phyloP scores from a whole-genome alignment of 2,329 filamentous ascomycete species.

The Penicillium frequentans region DNA sequence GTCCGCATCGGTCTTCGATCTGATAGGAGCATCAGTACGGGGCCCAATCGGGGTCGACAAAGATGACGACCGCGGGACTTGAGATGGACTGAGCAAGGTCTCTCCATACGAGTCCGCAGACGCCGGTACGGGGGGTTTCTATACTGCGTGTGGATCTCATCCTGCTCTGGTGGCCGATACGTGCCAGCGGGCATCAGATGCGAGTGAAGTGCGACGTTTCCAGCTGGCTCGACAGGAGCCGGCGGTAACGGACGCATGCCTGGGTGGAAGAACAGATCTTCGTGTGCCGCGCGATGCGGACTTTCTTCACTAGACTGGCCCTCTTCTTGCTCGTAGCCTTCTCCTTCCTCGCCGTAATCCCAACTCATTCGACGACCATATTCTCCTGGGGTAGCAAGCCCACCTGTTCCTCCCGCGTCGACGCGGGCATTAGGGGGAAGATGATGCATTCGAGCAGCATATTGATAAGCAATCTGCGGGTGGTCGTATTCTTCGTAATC shows the following conservation, averaged over 20 bases:
- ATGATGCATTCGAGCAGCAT: slow-evolving; percentile 58
- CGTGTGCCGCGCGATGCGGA: slow-evolving; percentile 70
- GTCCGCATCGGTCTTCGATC: slow-evolving; percentile 93
- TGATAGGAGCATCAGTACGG: slow-evolving; percentile 74
- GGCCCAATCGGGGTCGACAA: slow-evolving; percentile 78
- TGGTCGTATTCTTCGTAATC: slow-evolving; percentile 38
- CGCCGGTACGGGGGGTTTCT: slow-evolving; percentile 36
- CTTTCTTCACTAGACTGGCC: slow-evolving; percentile 61
- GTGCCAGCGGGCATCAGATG: slow-evolving; percentile 57
- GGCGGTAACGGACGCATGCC: slow-evolving; percentile 67
- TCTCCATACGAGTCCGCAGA: slow-evolving; percentile 55
- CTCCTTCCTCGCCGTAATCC: slow-evolving; percentile 90
- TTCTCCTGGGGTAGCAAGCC: slow-evolving; percentile 71
- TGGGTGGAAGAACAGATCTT: slow-evolving; percentile 92
- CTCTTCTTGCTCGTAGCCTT: slow-evolving; percentile 53
- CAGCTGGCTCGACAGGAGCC: slow-evolving; percentile 59
- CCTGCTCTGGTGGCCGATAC: slow-evolving; percentile 55
- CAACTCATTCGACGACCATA: slow-evolving; percentile 73
- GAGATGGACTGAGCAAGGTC: slow-evolving; percentile 44
- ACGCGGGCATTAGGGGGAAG: slow-evolving; percentile 66
- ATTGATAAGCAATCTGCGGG: slow-evolving; percentile 47
- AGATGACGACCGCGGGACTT: slow-evolving; percentile 74
- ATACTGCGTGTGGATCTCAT: slow-evolving; percentile 42
- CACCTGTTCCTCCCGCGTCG: slow-evolving; percentile 88
- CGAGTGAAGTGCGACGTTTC: slow-evolving; percentile 44